Evolutionary conservation across 1,284 basidiomycete species (phyloP).

Genomic region (Sporisorium iseilematis-ciliati): DNA sequence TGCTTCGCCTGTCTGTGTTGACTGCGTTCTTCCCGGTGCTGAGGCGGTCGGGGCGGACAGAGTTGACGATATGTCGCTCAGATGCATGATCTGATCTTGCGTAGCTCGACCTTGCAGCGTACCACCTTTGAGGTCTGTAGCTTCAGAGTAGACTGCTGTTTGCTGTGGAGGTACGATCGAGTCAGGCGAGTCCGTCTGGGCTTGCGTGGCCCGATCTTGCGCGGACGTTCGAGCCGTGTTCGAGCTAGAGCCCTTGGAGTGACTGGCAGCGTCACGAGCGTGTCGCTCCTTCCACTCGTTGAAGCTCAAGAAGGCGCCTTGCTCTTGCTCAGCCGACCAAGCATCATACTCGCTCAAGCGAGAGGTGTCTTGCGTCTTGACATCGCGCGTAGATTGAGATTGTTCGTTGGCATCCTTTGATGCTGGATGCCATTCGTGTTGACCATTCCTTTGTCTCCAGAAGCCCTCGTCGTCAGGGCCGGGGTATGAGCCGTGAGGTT

Average conservation of each 20-base stretch:
- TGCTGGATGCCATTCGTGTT: slow-evolving; percentile 44
- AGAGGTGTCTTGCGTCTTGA: neutral
- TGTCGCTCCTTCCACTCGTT: slow-evolving; percentile 48
- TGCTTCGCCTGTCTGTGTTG: neutral
- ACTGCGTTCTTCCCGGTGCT: neutral
- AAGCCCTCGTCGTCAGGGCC: slow-evolving; percentile 45
- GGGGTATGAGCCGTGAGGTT: slow-evolving; percentile 19
- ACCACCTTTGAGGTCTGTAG: neutral
- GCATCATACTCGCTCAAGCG: slow-evolving; percentile 41
- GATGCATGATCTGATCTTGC: neutral
- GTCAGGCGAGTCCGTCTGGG: slow-evolving; percentile 3
- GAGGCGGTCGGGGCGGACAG: slow-evolving; percentile 1
- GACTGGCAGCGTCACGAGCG: slow-evolving; percentile 10
- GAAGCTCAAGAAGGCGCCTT: slow-evolving; percentile 43
- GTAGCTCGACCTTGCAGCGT: neutral
- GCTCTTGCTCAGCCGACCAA: slow-evolving; percentile 51
- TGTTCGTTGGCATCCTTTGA: neutral
- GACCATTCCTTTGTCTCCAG: slow-evolving; percentile 49
- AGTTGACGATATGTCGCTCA: neutral
- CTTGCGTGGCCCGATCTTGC: neutral
- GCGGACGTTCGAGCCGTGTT: neutral
- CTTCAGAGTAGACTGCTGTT: neutral
- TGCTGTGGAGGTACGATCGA: neutral
- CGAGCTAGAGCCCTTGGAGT: neutral
- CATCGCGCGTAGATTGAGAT: neutral